Evolutionary conservation across 1,284 basidiomycete species (phyloP).

Genomic region (Pseudomicrostroma phylloplanum): DNA sequence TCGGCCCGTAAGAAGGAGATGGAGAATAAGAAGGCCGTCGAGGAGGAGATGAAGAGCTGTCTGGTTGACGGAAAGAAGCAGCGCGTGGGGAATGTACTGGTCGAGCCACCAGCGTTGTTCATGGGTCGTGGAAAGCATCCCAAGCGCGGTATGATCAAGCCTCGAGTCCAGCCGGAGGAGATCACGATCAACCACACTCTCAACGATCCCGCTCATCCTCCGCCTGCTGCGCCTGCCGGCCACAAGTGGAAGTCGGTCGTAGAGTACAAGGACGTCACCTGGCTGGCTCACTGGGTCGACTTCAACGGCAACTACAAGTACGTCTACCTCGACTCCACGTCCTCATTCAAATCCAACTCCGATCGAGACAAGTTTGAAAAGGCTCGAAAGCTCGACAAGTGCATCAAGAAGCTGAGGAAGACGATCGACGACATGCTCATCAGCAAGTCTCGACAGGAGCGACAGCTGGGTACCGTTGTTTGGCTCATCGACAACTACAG

Average conservation of each 20-base stretch:
- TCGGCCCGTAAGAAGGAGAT: slow-evolving; percentile 56
- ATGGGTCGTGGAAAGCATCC: slow-evolving; percentile 97
- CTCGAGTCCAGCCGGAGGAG: slow-evolving; percentile 33
- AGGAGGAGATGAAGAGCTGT: slow-evolving; percentile 78
- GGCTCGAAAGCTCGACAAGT: slow-evolving; percentile 43
- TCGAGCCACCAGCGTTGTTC: slow-evolving; percentile 95
- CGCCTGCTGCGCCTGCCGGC: slow-evolving; percentile 42
- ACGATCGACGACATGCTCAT: slow-evolving; percentile 42
- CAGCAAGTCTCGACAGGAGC: slow-evolving; percentile 42
- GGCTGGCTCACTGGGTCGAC: slow-evolving; percentile 49
- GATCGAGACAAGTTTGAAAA: slow-evolving; percentile 50
- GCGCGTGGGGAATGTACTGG: slow-evolving; percentile 94
- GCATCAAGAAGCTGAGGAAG: slow-evolving; percentile 39
- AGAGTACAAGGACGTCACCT: slow-evolving; percentile 46
- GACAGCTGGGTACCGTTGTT: slow-evolving; percentile 48
- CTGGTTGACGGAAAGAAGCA: slow-evolving; percentile 90
- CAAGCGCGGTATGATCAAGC: slow-evolving; percentile 86
- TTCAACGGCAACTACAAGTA: slow-evolving; percentile 49
- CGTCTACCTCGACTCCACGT: slow-evolving; percentile 47
- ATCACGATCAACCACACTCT: slow-evolving; percentile 51
- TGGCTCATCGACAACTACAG: slow-evolving; percentile 51
- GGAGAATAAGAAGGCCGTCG: slow-evolving; percentile 79
- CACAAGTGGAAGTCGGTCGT: slow-evolving; percentile 47
- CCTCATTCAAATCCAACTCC: slow-evolving; percentile 48
- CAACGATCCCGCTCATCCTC: slow-evolving; percentile 27